Evolutionary conservation across 2,329 filamentous ascomycete species (phyloP).

Genomic region (Colletotrichum lini): DNA sequence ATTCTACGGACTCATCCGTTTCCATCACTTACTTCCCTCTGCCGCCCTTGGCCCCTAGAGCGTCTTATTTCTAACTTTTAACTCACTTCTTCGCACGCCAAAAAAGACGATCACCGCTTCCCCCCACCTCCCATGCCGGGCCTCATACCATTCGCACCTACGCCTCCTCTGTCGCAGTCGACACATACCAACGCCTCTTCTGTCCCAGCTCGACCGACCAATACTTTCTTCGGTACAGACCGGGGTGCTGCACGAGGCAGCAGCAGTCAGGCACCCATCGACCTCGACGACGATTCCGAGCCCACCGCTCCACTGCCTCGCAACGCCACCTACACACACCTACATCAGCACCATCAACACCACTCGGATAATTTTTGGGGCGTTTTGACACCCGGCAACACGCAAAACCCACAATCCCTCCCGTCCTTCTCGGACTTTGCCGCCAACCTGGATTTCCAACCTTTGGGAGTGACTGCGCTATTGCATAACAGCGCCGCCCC

Average conservation of each 20-base stretch:
- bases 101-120: conserved; percentile 25
- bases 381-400: background rate
- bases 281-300: conserved; percentile 35
- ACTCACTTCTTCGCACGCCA: background rate
- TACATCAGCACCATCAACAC: conserved; percentile 1
- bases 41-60: background rate
- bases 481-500: conserved; percentile 21
- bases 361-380: background rate
- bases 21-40: background rate
- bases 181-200: conserved; percentile 25
- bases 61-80: conserved; percentile 20
- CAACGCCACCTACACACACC: conserved; percentile 22
- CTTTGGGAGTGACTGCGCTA: conserved; percentile 16
- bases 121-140: conserved; percentile 36
- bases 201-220: conserved; percentile 19
- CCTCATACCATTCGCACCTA: conserved; percentile 34
- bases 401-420: conserved; percentile 17
- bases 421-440: conserved; percentile 36
- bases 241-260: conserved; percentile 28
- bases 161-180: conserved; percentile 32
- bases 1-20: background rate
- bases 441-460: conserved; percentile 30
- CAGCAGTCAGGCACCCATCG: conserved; percentile 36
- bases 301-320: conserved; percentile 9
- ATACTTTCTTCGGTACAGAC: conserved; percentile 11